phyloP scores from a whole-genome alignment of 2,329 filamentous ascomycete genomes.

The Alternaria viburni region DNA sequence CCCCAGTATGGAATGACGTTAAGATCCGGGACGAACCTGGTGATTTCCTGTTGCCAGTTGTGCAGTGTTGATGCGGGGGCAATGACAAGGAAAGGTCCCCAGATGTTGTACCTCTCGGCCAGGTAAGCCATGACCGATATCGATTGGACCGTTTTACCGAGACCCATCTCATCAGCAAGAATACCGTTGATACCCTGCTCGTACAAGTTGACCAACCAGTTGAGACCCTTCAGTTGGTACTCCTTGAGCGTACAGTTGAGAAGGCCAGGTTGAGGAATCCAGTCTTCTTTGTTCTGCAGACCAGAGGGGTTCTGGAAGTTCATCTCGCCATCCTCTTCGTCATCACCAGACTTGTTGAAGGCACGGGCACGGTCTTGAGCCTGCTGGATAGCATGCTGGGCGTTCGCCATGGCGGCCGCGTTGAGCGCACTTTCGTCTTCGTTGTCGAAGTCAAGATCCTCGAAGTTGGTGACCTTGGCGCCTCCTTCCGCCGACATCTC shows the following conservation, averaged over 20 bases:
- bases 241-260: slow-evolving; percentile 95
- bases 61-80: slow-evolving; percentile 94
- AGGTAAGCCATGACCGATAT: slow-evolving; percentile 99
- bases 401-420: slow-evolving; percentile 90
- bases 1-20: slow-evolving; percentile 99
- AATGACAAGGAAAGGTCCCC: slow-evolving; percentile 96
- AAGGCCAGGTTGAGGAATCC: slow-evolving; percentile 89
- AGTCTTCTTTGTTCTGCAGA: slow-evolving; percentile 81
- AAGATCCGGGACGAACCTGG: slow-evolving; percentile 90
- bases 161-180: slow-evolving; percentile 98
- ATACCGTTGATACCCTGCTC: slow-evolving; percentile 99
- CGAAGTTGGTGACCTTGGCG: slow-evolving; percentile 87
- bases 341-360: slow-evolving; percentile 74
- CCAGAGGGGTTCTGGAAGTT: slow-evolving; percentile 99
- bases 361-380: slow-evolving; percentile 90
- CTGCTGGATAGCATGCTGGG: slow-evolving; percentile 92
- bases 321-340: slow-evolving; percentile 84
- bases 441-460: slow-evolving; percentile 93
- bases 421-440: slow-evolving; percentile 85
- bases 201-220: slow-evolving; percentile 98
- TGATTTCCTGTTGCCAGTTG: slow-evolving; percentile 99
- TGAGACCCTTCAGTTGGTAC: slow-evolving; percentile 98
- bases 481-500: slow-evolving; percentile 58
- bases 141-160: slow-evolving; percentile 98
- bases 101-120: slow-evolving; percentile 95